Base-by-base conservation (phyloP, 2,329 filamentous ascomycete genomes). In the Golovinomyces cichoracearum region DNA sequence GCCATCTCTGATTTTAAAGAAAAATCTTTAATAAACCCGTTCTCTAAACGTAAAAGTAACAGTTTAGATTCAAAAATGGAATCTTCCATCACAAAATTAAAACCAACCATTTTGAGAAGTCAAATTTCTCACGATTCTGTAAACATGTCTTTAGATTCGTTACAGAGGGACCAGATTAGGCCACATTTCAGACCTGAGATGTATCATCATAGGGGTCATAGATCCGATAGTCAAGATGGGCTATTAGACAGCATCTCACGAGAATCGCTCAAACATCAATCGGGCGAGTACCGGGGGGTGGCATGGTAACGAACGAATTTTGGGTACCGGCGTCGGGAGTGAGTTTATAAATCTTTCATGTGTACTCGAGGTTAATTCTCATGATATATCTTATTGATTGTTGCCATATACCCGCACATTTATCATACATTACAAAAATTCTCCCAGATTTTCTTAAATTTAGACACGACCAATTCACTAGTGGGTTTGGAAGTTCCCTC, bases 1-100 rank as follows among this genome's bases (percentile, higher is more conserved):
- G 94, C 85, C 1, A 82, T 85, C 4, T 73, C 93, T 35, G 83
- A 92, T 58, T 81, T 84, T 1, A 80, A 83, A 60, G 88, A 88
- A 68, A 86, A 81, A 23, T 12, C 74, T 94, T 19, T 93, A 27
- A 53, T 55, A 50, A 55, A 59, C 47, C 57, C 56, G 12, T 35
- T 51, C 2, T 53, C 54, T 10, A 29, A 49, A 19, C 25, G 21
- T 47, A 49, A 37, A 17, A 45, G 38, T 15, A 45, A 33, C 3
- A 42, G 47, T 7, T 58, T 57, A 27, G 50, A 53, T 5, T 45
- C 50, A 22, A 57, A 60, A 13, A 40, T 49, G 4, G 58, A 58
- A 48, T 40, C 52, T 9, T 51, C 52, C 19, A 50, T 56, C 12
- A 38, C 44, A 12, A 52, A 53, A n/a, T 38, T 42, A 10, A 52